Evolutionary conservation across 2,329 filamentous ascomycete species (phyloP).

Genomic region (Leptoxyphium fumago): DNA sequence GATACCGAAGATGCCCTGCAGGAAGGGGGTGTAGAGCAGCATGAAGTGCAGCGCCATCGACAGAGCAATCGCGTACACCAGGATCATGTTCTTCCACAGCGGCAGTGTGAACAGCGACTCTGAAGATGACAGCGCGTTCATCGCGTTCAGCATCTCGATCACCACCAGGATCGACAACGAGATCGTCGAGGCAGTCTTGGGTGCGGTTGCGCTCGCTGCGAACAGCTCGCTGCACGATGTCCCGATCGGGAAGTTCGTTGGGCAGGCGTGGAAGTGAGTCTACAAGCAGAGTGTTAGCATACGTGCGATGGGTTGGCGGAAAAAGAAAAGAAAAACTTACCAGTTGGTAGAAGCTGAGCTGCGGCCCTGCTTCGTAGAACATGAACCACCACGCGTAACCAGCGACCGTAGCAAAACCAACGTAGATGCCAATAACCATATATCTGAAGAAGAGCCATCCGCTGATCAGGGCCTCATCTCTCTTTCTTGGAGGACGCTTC

Average conservation of each 20-base stretch:
- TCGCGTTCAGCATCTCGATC: conserved; percentile 98
- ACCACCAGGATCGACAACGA: conserved; percentile 84
- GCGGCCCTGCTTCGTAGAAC: conserved; percentile 78
- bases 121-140: conserved; percentile 92
- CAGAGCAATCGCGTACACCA: conserved; percentile 83
- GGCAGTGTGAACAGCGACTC: conserved; percentile 87
- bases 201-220: conserved; percentile 36
- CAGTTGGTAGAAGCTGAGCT: conserved; percentile 81
- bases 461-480: conserved; percentile 81
- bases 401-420: conserved; percentile 84
- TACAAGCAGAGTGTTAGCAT: conserved; percentile 14
- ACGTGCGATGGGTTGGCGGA: neutral
- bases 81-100: conserved; percentile 97
- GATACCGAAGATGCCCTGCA: conserved; percentile 83
- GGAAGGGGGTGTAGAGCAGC: conserved; percentile 77
- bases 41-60: conserved; percentile 94
- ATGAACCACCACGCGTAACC: conserved; percentile 99
- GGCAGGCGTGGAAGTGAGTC: conserved; percentile 88
- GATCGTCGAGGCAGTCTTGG: conserved; percentile 76
- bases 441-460: conserved; percentile 98
- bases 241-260: conserved; percentile 67
- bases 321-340: conserved; percentile 24
- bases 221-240: conserved; percentile 36
- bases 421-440: conserved; percentile 88
- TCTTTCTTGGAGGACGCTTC: conserved; percentile 78